A percentile compares a stretch with the other conserved stretches of the same genome.
Conservation (phyloP, 2,329 filamentous ascomycete genomes). For the Westerdykella aurantiaca region DNA sequence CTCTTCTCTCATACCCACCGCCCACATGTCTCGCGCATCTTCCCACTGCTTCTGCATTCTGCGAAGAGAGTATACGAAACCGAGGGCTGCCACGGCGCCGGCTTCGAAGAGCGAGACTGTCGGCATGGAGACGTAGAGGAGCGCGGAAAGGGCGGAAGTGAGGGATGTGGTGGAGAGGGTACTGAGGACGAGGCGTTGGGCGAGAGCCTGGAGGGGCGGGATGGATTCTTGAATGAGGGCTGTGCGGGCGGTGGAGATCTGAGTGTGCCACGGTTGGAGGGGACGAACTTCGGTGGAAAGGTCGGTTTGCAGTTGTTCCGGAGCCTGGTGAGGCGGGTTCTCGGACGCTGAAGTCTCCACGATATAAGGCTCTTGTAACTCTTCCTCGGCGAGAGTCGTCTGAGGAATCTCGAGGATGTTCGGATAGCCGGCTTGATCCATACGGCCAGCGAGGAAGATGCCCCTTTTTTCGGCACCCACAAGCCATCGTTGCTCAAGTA, state of each 20-base stretch:
- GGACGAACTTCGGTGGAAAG: conserved; percentile 22
- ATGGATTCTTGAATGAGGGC: conserved; percentile 38
- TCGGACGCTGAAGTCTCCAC: background rate
- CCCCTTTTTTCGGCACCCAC: conserved; percentile 70
- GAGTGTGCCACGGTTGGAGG: conserved; percentile 60
- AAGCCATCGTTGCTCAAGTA: conserved; percentile 72
- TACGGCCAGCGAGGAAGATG: conserved; percentile 75
- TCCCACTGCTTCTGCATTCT: conserved; percentile 57
- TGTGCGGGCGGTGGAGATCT: conserved; percentile 66
- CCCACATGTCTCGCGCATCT: conserved; percentile 47
- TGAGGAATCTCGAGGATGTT: conserved; percentile 4
- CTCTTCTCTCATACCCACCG: conserved; percentile 51
- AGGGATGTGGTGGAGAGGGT: conserved; percentile 65
- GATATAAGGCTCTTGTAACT: background rate
- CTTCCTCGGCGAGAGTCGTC: background rate
- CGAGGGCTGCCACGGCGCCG: conserved; percentile 54
- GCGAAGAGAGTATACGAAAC: conserved; percentile 52
- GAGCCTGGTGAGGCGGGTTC: background rate
- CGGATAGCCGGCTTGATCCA: conserved; percentile 58
- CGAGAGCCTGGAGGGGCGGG: conserved; percentile 42
- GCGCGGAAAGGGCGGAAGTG: conserved; percentile 48
- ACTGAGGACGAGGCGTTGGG: conserved; percentile 57
- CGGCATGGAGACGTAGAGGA: conserved; percentile 51
- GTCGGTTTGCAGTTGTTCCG: conserved; percentile 4
- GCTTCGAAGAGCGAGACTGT: conserved; percentile 51